Evolutionary conservation across 2,329 filamentous ascomycete genomes (phyloP), one percentile per base, ranked within the genome.

Genomic region (Aspergillus sergii): DNA sequence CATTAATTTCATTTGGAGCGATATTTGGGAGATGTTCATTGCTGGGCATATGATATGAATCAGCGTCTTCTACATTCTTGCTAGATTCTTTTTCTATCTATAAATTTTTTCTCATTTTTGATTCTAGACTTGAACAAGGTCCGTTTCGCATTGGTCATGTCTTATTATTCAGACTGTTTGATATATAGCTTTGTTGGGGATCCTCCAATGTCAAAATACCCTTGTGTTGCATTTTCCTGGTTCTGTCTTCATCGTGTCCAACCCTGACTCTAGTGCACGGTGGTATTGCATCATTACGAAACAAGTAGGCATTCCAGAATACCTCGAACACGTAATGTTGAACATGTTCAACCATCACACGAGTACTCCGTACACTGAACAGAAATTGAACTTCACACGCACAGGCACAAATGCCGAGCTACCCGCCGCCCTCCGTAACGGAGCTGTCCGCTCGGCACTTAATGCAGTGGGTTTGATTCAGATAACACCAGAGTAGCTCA

Each of bases 1-100:
- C 64, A 61, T 64, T 60, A 56, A 60, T 63, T 51, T 59, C 58
- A 54, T 75, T 67, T 70, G 70, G 72, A 76, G 73, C 73, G 73
- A 68, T 67, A 69, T 74, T 70, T 71, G 71, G 71, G 68, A 73
- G 70, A 71, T 50, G 60, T 71, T 73, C 63, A 69, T 71, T 69
- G 69, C 71, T 71, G 70, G 71, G 72, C 71, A 74, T 70, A 69
- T 73, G 60, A 66, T 65, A 63, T 67, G 56, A 63, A 61, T 61
- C 65, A 59, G 43, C 50, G 61, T 36, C 55, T 64, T 57, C 34
- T 36, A 56, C 41, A 54, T 61, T 53, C 32, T 50, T 56, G 43
- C 41, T 60, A 60, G 57, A 57, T 58, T 59, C 63, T 63, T 63
- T 64, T 53, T 46, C 32, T 54, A 59, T 10, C 50, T 45, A 59